Evolutionary conservation across 2,329 filamentous ascomycete species (phyloP).

Genomic region (Xylariaceae sp.): DNA sequence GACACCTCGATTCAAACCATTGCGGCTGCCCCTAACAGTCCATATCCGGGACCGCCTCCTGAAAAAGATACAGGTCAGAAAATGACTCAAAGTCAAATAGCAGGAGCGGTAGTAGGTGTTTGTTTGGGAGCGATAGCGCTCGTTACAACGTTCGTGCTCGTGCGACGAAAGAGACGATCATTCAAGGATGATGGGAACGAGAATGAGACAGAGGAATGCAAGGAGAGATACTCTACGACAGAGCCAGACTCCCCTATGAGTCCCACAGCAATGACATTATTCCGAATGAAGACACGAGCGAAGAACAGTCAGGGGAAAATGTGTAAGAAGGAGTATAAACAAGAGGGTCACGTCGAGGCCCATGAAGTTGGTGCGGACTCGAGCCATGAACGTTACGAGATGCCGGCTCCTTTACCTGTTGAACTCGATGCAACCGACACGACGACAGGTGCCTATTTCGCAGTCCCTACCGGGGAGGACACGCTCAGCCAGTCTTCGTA

Average conservation of each 20-base stretch:
- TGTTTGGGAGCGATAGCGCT: conserved; percentile 45
- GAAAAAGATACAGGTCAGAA: conserved; percentile 33
- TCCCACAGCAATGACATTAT: conserved; percentile 38
- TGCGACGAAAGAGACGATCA: conserved; percentile 42
- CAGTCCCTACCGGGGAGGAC: conserved; percentile 50
- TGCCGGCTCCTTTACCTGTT: conserved; percentile 55
- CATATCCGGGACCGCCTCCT: conserved; percentile 51
- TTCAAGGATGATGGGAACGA: conserved; percentile 33
- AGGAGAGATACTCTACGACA: conserved; percentile 47
- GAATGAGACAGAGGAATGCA: conserved; percentile 42
- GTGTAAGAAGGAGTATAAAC: conserved; percentile 37
- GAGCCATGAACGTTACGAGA: conserved; percentile 59
- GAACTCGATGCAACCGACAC: conserved; percentile 57
- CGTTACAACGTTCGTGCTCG: conserved; percentile 41
- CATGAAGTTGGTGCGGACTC: conserved; percentile 51
- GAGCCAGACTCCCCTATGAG: conserved; percentile 45
- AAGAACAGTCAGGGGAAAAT: conserved; percentile 42
- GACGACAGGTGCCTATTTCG: conserved; percentile 47
- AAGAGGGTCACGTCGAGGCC: conserved; percentile 35
- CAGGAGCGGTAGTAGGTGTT: conserved; percentile 55
- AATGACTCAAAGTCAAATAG: conserved; percentile 51
- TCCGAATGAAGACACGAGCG: conserved; percentile 53
- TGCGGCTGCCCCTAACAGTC: conserved; percentile 52
- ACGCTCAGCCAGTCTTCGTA: conserved; percentile 54
- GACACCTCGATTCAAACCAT: conserved; percentile 53